Conservation (phyloP, 192 early-diverging fungal species). For the Backusella westeae region DNA sequence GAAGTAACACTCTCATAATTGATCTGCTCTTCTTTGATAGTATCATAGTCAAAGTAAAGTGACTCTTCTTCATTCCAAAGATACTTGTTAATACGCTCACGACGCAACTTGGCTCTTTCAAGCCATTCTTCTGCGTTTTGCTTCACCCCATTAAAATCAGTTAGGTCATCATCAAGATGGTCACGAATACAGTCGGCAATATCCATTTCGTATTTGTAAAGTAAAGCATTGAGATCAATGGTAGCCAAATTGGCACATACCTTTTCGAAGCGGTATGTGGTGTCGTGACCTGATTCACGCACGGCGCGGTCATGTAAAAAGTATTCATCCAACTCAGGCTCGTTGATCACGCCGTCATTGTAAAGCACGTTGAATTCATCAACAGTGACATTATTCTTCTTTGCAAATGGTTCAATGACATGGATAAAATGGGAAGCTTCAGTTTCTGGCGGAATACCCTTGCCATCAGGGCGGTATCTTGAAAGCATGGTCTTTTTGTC, state of each 20-base stretch:
- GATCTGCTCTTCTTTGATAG: constrained; percentile 54
- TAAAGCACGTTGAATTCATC: constrained; percentile 77
- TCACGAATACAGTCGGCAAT: constrained; percentile 70
- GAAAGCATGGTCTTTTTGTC: constrained; percentile 74
- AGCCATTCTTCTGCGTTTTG: constrained; percentile 59
- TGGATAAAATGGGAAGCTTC: constrained; percentile 89
- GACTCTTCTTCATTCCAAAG: constrained; percentile 80
- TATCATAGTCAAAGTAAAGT: constrained; percentile 92
- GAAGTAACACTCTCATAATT: constrained; percentile 89
- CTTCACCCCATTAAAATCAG: constrained; percentile 39
- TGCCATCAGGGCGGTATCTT: constrained; percentile 83
- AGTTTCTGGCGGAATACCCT: constrained; percentile 96
- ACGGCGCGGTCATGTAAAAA: constrained; percentile 97
- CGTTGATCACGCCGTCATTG: constrained; percentile 60
- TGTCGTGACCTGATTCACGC: constrained; percentile 95
- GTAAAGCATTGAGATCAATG: constrained; percentile 86
- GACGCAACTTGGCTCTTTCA: constrained; percentile 58
- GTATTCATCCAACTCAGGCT: constrained; percentile 88
- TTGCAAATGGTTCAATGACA: constrained; percentile 80
- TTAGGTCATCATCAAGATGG: constrained; percentile 56
- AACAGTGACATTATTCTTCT: constrained; percentile 58
- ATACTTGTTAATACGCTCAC: constrained; percentile 71
- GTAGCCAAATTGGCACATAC: constrained; percentile 90
- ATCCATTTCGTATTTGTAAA: constrained; percentile 96
- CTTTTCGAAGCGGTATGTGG: constrained; percentile 89